Percentiles rank a stretch among this genome's conserved stretches.
Evolutionary conservation across 2,329 filamentous ascomycete genomes (phyloP).

Genomic region (Gnomoniopsis sp.): DNA sequence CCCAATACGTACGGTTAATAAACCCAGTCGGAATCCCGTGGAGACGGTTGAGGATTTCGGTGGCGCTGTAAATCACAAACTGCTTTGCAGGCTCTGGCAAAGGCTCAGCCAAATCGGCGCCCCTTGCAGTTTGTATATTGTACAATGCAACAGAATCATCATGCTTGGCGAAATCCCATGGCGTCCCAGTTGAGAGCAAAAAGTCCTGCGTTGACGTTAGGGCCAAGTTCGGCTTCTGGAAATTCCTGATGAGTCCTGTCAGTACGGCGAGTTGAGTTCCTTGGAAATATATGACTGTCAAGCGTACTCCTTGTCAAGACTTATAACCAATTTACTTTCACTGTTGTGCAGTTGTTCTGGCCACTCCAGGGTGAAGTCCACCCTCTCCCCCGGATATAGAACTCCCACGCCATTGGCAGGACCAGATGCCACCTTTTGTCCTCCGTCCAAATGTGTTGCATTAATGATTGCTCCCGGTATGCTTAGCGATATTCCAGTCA

Average conservation of each 20-base stretch:
- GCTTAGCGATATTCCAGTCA: conserved; percentile 20
- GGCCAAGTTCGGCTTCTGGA: conserved; percentile 14
- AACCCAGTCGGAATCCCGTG: conserved; percentile 21
- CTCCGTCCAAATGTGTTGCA: conserved; percentile 23
- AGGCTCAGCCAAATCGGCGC: not conserved
- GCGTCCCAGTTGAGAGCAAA: not conserved
- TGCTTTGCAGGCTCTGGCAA: conserved; percentile 15
- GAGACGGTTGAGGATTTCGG: conserved; percentile 21
- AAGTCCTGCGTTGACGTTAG: conserved; percentile 13
- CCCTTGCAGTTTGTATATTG: conserved; percentile 16
- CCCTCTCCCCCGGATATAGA: conserved; percentile 23
- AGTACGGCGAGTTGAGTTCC: not conserved
- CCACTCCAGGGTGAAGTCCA: conserved; percentile 22
- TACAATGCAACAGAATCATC: not conserved
- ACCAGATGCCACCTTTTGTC: conserved; percentile 13
- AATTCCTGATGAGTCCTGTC: conserved; percentile 7
- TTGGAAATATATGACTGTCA: not conserved
- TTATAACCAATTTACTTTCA: conserved; percentile 17
- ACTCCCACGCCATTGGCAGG: conserved; percentile 18
- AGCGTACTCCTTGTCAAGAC: conserved; percentile 23
- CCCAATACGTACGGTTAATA: conserved; percentile 24
- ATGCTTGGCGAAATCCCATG: no score
- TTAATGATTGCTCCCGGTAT: conserved; percentile 20
- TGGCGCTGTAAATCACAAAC: conserved; percentile 21
- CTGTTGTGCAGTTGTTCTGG: not conserved